phyloP scores from a whole-genome alignment of 345 rosid species.

The Erysimum cheiranthoides region DNA sequence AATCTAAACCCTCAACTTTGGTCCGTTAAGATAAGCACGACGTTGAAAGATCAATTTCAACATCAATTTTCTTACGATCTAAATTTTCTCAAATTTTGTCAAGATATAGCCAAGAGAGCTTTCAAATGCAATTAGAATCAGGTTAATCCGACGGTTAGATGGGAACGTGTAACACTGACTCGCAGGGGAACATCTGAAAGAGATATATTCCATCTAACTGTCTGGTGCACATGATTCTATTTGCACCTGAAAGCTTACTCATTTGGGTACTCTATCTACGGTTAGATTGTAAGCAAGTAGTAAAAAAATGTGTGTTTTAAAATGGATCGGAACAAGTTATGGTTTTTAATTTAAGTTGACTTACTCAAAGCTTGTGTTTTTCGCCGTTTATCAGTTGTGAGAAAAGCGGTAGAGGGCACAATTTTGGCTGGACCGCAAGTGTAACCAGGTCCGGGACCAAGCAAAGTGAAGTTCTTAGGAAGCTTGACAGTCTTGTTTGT shows the following conservation, averaged over 20 bases:
- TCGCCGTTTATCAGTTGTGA: conserved; percentile 65
- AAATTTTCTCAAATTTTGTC: background rate
- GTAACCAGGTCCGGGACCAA: conserved; percentile 88
- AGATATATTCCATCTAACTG: background rate
- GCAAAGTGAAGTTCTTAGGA: conserved; percentile 86
- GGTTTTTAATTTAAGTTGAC: conserved; percentile 26
- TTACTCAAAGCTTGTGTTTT: conserved; percentile 83
- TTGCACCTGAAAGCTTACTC: conserved; percentile 5
- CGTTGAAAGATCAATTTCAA: background rate
- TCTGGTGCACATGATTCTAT: background rate
- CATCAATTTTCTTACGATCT: background rate
- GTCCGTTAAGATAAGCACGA: background rate
- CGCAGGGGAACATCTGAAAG: conserved; percentile 6
- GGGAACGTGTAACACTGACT: conserved; percentile 5
- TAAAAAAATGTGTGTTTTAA: background rate
- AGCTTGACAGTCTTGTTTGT: conserved; percentile 82
- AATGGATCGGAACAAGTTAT: conserved; percentile 2
- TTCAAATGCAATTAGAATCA: background rate
- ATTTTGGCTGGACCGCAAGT: conserved; percentile 85
- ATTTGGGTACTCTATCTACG: conserved; percentile 10
- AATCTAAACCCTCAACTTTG: background rate
- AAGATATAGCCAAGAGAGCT: conserved; percentile 2
- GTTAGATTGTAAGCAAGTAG: background rate
- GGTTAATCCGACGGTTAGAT: background rate
- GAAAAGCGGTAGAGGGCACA: conserved; percentile 69